Conservation (phyloP, 169 alveolate species). For the Plasmodium fragile region DNA sequence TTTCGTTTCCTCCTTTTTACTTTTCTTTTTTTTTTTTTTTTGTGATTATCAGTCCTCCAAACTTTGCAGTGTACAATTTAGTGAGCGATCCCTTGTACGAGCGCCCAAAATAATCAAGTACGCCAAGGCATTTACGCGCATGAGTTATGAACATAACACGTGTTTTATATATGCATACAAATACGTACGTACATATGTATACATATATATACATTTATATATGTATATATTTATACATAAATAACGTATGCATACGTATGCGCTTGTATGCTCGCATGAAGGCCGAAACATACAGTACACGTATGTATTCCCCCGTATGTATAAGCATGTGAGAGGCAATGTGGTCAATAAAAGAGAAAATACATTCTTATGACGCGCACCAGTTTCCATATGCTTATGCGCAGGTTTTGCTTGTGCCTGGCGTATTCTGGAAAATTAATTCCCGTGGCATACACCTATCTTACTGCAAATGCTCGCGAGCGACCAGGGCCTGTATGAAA, state of each 20-base stretch:
- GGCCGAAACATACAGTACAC: not conserved
- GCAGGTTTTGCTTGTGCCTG: not conserved
- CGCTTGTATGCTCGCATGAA: not conserved
- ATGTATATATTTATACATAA: no score
- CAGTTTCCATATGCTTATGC: not conserved
- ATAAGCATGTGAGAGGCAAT: not conserved
- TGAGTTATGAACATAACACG: not conserved
- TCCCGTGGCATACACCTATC: not conserved
- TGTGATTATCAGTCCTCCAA: conserved; percentile 4
- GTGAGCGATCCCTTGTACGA: not conserved
- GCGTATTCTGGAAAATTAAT: not conserved
- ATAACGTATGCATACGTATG: not conserved
- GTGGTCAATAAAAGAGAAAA: not conserved
- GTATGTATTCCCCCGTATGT: not conserved
- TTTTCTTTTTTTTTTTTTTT: not conserved
- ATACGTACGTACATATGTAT: not conserved
- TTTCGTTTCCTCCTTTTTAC: not conserved
- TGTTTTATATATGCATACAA: not conserved
- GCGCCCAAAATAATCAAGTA: not conserved
- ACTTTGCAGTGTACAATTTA: not conserved
- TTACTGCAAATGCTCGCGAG: not conserved
- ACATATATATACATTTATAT: not conserved
- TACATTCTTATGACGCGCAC: not conserved
- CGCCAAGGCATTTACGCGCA: not conserved
- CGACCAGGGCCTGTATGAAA: not conserved